Percentiles rank a stretch among this genome's conserved stretches.
Evolutionary conservation across 306 rosid genomes (phyloP).

Genomic region (Pyrus communis): DNA sequence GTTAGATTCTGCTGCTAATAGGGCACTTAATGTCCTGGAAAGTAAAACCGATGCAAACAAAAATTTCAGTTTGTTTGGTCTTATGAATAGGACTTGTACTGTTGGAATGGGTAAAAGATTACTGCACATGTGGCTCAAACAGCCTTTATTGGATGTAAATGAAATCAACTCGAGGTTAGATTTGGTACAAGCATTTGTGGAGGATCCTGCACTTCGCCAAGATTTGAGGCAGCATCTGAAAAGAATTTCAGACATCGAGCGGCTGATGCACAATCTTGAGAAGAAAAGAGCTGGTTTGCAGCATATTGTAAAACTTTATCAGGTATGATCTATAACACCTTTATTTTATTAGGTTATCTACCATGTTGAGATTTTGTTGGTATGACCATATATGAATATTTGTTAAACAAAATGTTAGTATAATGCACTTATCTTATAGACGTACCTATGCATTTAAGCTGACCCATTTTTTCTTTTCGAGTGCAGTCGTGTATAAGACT

Average conservation of each 20-base stretch:
- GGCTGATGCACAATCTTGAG: constrained; percentile 65
- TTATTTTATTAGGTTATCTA: constrained; percentile 3
- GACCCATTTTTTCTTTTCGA: constrained; percentile 15
- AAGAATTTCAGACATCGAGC: constrained; percentile 86
- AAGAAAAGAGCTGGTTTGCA: constrained; percentile 83
- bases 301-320: constrained; percentile 91
- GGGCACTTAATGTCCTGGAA: constrained; percentile 85
- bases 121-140: constrained; percentile 91
- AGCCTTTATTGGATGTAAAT: constrained; percentile 72
- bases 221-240: constrained; percentile 85
- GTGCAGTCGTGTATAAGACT: constrained; percentile 84
- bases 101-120: constrained; percentile 98
- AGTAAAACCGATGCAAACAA: constrained; percentile 94
- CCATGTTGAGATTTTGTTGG: not conserved
- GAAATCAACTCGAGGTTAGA: constrained; percentile 82
- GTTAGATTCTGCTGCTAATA: constrained; percentile 89
- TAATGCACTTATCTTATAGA: not conserved
- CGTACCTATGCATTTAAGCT: constrained; percentile 5
- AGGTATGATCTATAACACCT: constrained; percentile 37
- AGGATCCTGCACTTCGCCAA: constrained; percentile 73
- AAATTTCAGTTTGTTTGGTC: constrained; percentile 93
- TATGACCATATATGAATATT: not conserved
- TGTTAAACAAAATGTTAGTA: not conserved
- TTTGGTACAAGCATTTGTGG: constrained; percentile 89
- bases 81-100: constrained; percentile 92